Conservation (phyloP, 371 early-diverging fungal genomes). For the Actinomortierella ambigua region DNA sequence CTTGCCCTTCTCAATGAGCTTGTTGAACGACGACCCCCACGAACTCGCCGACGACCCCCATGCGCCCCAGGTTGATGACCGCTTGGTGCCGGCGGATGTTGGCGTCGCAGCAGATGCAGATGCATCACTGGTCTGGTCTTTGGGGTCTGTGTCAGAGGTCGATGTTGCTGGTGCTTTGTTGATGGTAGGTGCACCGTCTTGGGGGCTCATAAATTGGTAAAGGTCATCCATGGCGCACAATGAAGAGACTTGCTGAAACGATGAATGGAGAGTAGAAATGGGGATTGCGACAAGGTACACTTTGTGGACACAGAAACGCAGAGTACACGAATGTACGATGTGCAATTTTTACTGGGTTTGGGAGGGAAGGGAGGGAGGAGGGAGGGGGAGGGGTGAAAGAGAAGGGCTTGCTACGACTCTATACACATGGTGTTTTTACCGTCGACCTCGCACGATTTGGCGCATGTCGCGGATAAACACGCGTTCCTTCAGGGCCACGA, state of each 20-base stretch:
- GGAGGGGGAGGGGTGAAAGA: no score
- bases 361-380: no score
- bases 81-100: neutral
- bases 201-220: conserved; percentile 46
- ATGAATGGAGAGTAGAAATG: no score
- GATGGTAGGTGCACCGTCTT: conserved; percentile 24
- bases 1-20: conserved; percentile 41
- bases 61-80: neutral
- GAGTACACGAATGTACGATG: no score
- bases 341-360: no score
- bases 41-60: conserved; percentile 29
- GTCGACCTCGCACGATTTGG: no score
- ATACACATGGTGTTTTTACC: no score
- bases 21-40: conserved; percentile 45
- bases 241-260: no score
- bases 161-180: neutral
- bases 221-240: conserved; percentile 41
- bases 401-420: no score
- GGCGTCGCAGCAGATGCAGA: neutral
- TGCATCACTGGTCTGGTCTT: neutral
- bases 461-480: no score
- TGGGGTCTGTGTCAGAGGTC: neutral
- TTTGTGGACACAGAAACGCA: no score
- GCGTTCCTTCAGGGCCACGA: neutral
- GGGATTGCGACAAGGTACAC: no score